Evolutionary conservation across 345 rosid species (phyloP), one percentile per base, ranked within the genome.

Genomic region (Salix koriyanagi): DNA sequence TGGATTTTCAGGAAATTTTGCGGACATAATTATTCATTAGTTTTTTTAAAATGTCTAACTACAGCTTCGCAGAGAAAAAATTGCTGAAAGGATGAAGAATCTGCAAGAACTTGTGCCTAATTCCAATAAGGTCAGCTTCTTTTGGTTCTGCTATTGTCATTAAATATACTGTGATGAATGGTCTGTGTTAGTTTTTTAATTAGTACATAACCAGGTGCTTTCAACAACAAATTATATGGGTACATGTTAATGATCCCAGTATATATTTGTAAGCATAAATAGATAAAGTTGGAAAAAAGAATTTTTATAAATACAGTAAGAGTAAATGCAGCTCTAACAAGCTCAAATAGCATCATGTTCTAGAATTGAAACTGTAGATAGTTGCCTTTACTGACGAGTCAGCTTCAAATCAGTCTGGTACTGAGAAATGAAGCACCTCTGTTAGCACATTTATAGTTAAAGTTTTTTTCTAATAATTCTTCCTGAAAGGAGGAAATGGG

Each of bases 31-130:
- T 67, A 26, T 37, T 67, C 21, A 16, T 75, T 36, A 50, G 34
- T 69, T 44, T 61, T 34, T 7, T 41, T 19, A 7, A 41, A 76
- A 44, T 28, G 30, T 64, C 41, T 1, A 5, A 15, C 19, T 65
- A 15, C 80, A 77, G 80, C 80, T 77, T 46, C 80, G 75, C 10
- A 70, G 80, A 41, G 80, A 77, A 25, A 70, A 77, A 50, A 77
- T 77, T 71, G 75, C 75, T 46, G 75, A 70, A 77, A 77, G 80
- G 71, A 77, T 77, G 80, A 77, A 65, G 80, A 71, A 70, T 64
- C 75, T 77, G 71, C 80, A 70, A 71, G 80, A 71, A 77, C 80
- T 77, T 6, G 64, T 77, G 6, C 80, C 80, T 62, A 65, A 77
- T 64, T 70, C 80, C 58, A 65, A 34, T 25, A 77, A 77, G 79